A percentile compares a stretch with the other conserved stretches of the same genome.
Conservation (phyloP, 108 stramenopile genomes). For the Nitzschia sp. region DNA sequence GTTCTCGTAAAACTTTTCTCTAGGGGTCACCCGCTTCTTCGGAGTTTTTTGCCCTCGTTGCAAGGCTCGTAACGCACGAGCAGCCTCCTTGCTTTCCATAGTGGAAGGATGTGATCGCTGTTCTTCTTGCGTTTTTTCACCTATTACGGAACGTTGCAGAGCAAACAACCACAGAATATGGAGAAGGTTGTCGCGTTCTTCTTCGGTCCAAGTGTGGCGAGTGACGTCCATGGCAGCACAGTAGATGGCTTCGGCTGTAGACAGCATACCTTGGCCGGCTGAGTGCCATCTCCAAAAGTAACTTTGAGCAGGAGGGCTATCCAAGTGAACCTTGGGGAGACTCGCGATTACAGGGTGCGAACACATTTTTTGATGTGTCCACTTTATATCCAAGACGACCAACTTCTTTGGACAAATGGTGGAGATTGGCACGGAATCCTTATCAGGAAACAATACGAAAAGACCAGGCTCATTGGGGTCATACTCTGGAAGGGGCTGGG, state of each 20-base stretch:
- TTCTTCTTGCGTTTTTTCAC: constrained; percentile 26
- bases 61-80: constrained; percentile 11
- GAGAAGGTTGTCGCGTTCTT: constrained; percentile 34
- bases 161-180: constrained; percentile 78
- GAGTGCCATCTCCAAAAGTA: constrained; percentile 84
- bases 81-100: constrained; percentile 56
- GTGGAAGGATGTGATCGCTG: constrained; percentile 42
- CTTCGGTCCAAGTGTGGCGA: constrained; percentile 9
- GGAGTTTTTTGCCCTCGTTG: background rate
- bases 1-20: background rate
- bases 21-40: background rate
- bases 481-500: background rate
- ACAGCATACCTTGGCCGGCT: constrained; percentile 65
- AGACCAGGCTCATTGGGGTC: constrained; percentile 15
- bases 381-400: constrained; percentile 75
- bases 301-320: constrained; percentile 51
- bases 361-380: constrained; percentile 44
- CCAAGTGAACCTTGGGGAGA: constrained; percentile 66
- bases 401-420: constrained; percentile 46
- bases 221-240: constrained; percentile 56
- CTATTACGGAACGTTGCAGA: constrained; percentile 54
- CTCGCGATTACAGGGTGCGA: constrained; percentile 31
- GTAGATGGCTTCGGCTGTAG: constrained; percentile 79
- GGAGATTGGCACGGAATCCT: constrained; percentile 59
- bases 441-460: constrained; percentile 59